These are phyloP conservation scores for Suillus hirtellus DNA, from an alignment of 768 basidiomycete genomes.

Conservation along the genomic window DNA sequence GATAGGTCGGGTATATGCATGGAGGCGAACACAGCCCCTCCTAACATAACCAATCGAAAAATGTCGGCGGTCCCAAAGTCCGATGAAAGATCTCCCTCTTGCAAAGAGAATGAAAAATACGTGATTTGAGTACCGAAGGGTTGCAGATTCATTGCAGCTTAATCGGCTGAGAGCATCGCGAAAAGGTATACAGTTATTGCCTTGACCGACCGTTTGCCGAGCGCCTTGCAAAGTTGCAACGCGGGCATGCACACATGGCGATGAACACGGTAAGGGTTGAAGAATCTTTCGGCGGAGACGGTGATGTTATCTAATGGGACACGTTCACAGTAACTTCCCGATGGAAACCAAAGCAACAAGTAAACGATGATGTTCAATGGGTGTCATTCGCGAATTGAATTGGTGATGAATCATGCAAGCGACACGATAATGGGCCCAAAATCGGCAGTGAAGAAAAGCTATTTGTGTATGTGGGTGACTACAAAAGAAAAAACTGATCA, in stretches of 20 bases:
- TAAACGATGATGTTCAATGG: background rate
- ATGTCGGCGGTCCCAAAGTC: background rate
- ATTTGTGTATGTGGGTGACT: background rate
- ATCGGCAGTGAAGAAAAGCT: background rate
- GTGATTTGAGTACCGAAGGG: background rate
- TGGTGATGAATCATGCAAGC: background rate
- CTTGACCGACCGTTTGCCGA: background rate
- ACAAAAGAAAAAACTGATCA: background rate
- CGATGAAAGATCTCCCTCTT: background rate
- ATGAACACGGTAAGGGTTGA: background rate
- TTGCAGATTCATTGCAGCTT: background rate
- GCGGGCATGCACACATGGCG: background rate
- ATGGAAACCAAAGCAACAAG: slow-evolving; percentile 3
- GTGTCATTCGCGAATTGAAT: background rate
- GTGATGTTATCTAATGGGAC: background rate
- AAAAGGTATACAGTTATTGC: background rate
- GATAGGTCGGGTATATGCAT: too few species aligned
- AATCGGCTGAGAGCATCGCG: background rate
- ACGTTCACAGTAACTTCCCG: background rate
- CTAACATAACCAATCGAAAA: background rate
- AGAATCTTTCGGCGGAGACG: background rate
- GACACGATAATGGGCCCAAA: background rate
- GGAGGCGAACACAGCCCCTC: too few species aligned
- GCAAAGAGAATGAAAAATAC: background rate
- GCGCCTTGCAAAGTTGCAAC: background rate